Evolutionary conservation across 1,284 basidiomycete species (phyloP), one percentile per base, ranked within the genome.

Genomic region (Sanghuangporus weigelae): DNA sequence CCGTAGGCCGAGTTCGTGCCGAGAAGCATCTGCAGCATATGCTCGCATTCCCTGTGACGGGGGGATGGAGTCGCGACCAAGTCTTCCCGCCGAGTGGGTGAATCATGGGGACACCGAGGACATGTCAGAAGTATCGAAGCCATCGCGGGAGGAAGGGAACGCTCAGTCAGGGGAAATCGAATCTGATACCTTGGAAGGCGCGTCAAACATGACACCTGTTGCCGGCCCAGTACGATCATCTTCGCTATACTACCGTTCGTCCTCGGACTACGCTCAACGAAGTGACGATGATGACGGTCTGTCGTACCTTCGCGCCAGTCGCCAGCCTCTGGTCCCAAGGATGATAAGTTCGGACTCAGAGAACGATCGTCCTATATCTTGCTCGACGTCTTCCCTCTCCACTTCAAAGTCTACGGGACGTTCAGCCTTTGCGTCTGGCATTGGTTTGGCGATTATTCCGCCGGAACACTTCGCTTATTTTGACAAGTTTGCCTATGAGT

Each of bases 361-460:
- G 35, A 64, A 54, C 38, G 63, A 61, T 35, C 42, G 63, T 16
- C 53, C 59, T 2, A 23, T 57, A 11, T 64, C 63, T 50, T 64
- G 59, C 14, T 60, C 63, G 19, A 23, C 54, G 12, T 64, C 58
- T 7, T 61, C 59, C n/a, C 19, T 50, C n/a, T 57, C 59, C 21
- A 16, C 59, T 16, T 61, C 63, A 16, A 57, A 35, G 11, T 61
- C 59, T 23, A 42, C 55, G 6, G 46, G 21, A 16, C 23, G 46
- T 23, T 64, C 59, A 10, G 21, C 44, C 3, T 50, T 51, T n/a
- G 35, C 55, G 21, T n/a, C 55, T 4, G 63, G 55, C 11, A 64
- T 64, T 38, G 63, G 63, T 5, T 54, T 64, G 38, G 59, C 59
- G 21, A 64, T 64, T 19, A 57, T 61, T 39, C 59, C 63, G 10